Evolutionary conservation across 306 rosid genomes (phyloP), one percentile per base, ranked within the genome.

Genomic region (Canavalia ensiformis): DNA sequence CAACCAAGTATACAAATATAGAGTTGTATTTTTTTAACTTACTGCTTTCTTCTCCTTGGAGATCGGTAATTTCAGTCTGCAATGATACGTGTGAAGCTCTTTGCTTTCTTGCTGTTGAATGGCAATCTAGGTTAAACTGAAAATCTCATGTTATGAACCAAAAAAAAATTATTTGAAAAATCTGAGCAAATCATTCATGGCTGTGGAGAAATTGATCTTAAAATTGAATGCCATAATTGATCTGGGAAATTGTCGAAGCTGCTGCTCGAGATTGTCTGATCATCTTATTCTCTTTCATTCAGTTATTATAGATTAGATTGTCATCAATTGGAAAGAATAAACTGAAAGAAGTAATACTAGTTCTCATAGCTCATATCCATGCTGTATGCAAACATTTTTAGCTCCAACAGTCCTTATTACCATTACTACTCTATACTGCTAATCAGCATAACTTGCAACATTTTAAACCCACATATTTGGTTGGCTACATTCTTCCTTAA

Each of bases 371-470:
- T 18, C 25, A 18, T 18, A 31, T 30, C 28, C 8, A 35, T 63
- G 35, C 12, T 65, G 1, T 51, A 4, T 73, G 72, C 39, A 49
- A 46, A 49, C 50, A 5, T 63, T 42, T 12, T 58, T 42, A 58
- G 35, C 60, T 44, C 54, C 35, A 49, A 13, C 76, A 58, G 47
- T 70, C 41, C 83, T 8, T 56, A 68, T 56, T 12, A 37, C 18
- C 4, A 18, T 25, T 56, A 7, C 65, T 59, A 30, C 41, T 59
- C n/a, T 30, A 7, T 57, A 29, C 37, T 57, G 29, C 64, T 57
- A 57, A 28, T 29, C 64, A 29, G 29, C 8, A 30, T 7, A 30
- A 31, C 29, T 42, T 11, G 42, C 10, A n/a, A 3, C 9, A 1
- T 8, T 47, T 47, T 11, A 7, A 30, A 47, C 60, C 39, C 6